phyloP scores from a whole-genome alignment of 1,139 yeast genomes.

The Taiozyma sp. region DNA sequence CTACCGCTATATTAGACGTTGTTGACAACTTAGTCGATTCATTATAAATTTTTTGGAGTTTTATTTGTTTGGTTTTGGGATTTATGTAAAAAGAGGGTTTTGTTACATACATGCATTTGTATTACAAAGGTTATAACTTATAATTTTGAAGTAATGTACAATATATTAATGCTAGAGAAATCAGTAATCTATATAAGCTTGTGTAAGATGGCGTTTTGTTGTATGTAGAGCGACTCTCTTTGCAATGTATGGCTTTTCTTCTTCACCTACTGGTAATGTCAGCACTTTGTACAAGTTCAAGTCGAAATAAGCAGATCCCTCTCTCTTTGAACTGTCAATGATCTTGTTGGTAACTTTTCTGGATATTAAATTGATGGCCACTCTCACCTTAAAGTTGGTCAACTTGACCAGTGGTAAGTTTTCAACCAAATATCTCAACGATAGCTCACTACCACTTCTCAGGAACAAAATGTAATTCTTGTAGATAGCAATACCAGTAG shows the following conservation, averaged over 20 bases:
- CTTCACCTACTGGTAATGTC: slow-evolving; percentile 40
- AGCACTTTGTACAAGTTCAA: slow-evolving; percentile 27
- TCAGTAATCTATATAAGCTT: background rate
- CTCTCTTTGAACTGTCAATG: slow-evolving; percentile 21
- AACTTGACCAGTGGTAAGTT: slow-evolving; percentile 39
- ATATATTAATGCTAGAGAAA: background rate
- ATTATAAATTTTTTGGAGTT: background rate
- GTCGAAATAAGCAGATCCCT: slow-evolving; percentile 13
- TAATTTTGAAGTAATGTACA: background rate
- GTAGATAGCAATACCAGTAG: slow-evolving; percentile 54
- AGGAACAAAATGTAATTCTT: slow-evolving; percentile 35
- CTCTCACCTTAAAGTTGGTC: slow-evolving; percentile 32
- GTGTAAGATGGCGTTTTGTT: background rate
- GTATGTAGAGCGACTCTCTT: background rate
- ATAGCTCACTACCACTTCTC: slow-evolving; percentile 21
- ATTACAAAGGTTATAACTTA: background rate
- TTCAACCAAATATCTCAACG: slow-evolving; percentile 36
- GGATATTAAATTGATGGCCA: slow-evolving; percentile 50
- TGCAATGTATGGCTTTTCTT: slow-evolving; percentile 31
- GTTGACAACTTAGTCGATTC: slow-evolving; percentile 48
- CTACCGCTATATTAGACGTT: slow-evolving; percentile 79
- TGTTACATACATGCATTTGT: background rate
- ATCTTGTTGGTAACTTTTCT: slow-evolving; percentile 42
- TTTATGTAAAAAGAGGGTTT: background rate
- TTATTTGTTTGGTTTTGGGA: background rate